Base-by-base conservation (phyloP, 2,329 filamentous ascomycete species). In the Alternaria sp. region DNA sequence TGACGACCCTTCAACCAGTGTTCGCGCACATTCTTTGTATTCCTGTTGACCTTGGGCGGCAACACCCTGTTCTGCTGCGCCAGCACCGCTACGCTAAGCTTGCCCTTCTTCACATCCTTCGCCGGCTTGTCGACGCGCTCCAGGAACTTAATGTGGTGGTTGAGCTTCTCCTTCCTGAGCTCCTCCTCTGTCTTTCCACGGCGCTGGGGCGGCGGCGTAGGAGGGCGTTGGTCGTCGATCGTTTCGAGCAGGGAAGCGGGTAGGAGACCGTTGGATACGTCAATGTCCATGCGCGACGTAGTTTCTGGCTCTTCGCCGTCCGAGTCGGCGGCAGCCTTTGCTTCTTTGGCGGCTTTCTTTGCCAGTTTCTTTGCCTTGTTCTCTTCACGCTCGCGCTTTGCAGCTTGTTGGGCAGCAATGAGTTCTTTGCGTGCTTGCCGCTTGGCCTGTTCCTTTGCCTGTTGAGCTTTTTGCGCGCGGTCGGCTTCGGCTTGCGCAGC, bases 231-330 rank as follows among this genome's bases (percentile, higher is more conserved):
- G 29, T 77, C 74, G 23, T 80, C 81, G 26, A 80, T 79, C 13
- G 79, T 78, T 50, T 80, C 81, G 48, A 85, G 71, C 40, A 85
- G 80, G 24, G 83, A 81, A 51, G 81, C 79, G 5, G 83, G 83
- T 33, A 85, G 80, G 23, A 85, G 77, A 37, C 78, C 79, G 5
- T 83, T 83, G 11, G 85, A 77, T 65, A 73, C 69, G 69, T 62
- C 73, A 56, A 70, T 48, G 6, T 65, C n/a, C 33, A 53, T 17
- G 46, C 55, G 55, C 7, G 59, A 46, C 37, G 54, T 26, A 6
- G 26, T 11, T 24, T 41, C 41, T 23, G 48, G 31, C 31, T 64
- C 56, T 28, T 60, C 53, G 10, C 59, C 64, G 31, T 51, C 28
- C 23, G 45, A n/a, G 36, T 52, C 42, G 33, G 55, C 51, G 23